A percentile compares a stretch with the other conserved stretches of the same genome.
phyloP scores from a whole-genome alignment of 768 basidiomycete species.

The Lentinula edodes region DNA sequence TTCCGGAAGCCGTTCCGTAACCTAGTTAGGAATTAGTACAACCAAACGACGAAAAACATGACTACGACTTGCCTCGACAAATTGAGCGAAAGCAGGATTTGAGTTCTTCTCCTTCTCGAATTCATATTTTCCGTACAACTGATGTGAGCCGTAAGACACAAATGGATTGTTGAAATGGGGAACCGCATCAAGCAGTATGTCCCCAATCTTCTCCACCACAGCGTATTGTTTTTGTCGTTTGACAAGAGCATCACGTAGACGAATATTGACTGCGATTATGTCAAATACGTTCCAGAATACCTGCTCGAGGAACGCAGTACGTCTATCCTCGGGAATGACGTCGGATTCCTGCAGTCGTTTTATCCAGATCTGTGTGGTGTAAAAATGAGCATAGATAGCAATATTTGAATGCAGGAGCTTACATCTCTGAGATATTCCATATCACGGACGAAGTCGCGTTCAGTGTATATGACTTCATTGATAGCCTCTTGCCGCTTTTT shows the following conservation, averaged over 20 bases:
- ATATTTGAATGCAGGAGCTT: conserved; percentile 21
- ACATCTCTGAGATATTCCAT: conserved; percentile 98
- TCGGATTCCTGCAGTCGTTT: conserved; percentile 72
- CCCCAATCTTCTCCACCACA: conserved; percentile 88
- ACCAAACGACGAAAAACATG: neutral
- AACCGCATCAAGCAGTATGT: conserved; percentile 82
- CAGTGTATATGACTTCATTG: conserved; percentile 93
- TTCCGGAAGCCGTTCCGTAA: conserved; percentile 88
- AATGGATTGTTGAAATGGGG: conserved; percentile 83
- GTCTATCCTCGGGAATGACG: conserved; percentile 69
- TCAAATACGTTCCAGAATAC: conserved; percentile 99
- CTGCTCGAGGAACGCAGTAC: conserved; percentile 83
- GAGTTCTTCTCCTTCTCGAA: conserved; percentile 97
- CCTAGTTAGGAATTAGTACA: conserved; percentile 33
- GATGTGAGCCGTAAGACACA: conserved; percentile 93
- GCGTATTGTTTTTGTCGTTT: conserved; percentile 95
- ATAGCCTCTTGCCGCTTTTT: conserved; percentile 97
- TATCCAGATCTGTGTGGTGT: conserved; percentile 68
- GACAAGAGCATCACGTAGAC: conserved; percentile 88
- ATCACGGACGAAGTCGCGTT: conserved; percentile 96
- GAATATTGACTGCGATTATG: conserved; percentile 86
- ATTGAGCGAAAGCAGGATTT: conserved; percentile 88
- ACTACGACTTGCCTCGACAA: conserved; percentile 78
- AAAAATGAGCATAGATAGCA: neutral
- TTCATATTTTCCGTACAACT: conserved; percentile 97